A percentile compares a stretch with the other conserved stretches of the same genome.
These are phyloP conservation scores for Beauveria medogensis DNA, from an alignment of 2,329 filamentous ascomycete species.

Conservation along the genomic window DNA sequence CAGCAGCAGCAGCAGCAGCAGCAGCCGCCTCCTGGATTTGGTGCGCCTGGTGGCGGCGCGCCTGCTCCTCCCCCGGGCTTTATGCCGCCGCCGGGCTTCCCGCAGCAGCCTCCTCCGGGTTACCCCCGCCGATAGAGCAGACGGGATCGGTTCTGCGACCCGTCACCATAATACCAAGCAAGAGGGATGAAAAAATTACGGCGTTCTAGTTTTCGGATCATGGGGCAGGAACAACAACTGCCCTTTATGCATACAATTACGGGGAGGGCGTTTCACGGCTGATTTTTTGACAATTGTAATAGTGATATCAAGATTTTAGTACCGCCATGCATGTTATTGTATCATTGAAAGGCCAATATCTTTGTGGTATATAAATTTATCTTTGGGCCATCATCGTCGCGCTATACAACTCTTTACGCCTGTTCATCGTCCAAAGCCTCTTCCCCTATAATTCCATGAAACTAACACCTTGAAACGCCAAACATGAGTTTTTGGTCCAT, in stretches of 20 bases:
- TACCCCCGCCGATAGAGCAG: slow-evolving; percentile 26
- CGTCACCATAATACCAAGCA: background rate
- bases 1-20: slow-evolving; percentile 22
- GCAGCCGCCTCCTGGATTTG: slow-evolving; percentile 32
- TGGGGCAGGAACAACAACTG: background rate
- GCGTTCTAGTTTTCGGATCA: background rate
- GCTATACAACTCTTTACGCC: slow-evolving; percentile 19
- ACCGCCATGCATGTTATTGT: background rate
- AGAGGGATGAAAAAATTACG: background rate
- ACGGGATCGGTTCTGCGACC: too few relatives aligned
- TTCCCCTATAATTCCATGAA: background rate
- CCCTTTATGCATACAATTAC: background rate
- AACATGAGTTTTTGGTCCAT: background rate
- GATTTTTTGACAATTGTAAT: background rate
- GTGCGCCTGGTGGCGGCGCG: slow-evolving; percentile 21
- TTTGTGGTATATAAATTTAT: slow-evolving; percentile 17
- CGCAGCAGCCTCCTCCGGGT: slow-evolving; percentile 33
- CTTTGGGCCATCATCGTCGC: slow-evolving; percentile 14
- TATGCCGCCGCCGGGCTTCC: slow-evolving; percentile 35
- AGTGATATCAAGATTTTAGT: background rate
- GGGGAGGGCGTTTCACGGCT: background rate
- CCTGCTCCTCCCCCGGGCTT: slow-evolving; percentile 34
- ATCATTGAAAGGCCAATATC: background rate
- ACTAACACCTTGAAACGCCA: slow-evolving; percentile 8
- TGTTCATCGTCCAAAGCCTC: background rate